These are phyloP conservation scores for Orbilia javanica DNA, from an alignment of 2,329 filamentous ascomycete species.

Conservation along the genomic window DNA sequence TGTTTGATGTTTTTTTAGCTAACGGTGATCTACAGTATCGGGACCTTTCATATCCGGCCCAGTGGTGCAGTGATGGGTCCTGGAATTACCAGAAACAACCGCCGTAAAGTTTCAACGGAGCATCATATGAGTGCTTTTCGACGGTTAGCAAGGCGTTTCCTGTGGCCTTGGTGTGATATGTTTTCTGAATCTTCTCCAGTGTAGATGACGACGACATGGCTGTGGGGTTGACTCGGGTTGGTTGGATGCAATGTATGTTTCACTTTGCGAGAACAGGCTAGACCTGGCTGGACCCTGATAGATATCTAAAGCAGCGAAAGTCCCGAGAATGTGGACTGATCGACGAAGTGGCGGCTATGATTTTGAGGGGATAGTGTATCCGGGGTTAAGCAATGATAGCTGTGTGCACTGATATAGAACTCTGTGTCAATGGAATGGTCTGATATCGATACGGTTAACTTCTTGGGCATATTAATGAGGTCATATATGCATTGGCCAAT, in stretches of 20 bases:
- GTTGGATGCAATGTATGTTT: slow-evolving; percentile 30
- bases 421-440: background rate
- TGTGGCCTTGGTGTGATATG: slow-evolving; percentile 78
- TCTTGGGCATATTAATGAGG: background rate
- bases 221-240: slow-evolving; percentile 5
- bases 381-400: slow-evolving; percentile 14
- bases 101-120: slow-evolving; percentile 81
- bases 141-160: slow-evolving; percentile 78
- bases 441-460: slow-evolving; percentile 13
- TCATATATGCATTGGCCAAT: slow-evolving; percentile 19
- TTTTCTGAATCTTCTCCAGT: slow-evolving; percentile 70
- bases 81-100: slow-evolving; percentile 81
- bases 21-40: background rate
- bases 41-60: slow-evolving; percentile 5
- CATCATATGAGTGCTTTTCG: slow-evolving; percentile 77
- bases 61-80: background rate
- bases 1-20: slow-evolving; percentile 29
- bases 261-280: slow-evolving; percentile 10
- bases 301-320: slow-evolving; percentile 10
- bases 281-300: slow-evolving; percentile 18
- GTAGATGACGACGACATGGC: slow-evolving; percentile 37
- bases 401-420: slow-evolving; percentile 6
- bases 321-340: slow-evolving; percentile 14
- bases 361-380: slow-evolving; percentile 6
- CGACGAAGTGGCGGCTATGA: slow-evolving; percentile 19